Conservation (phyloP, 345 rosid genomes). For the Turnera subulata region DNA sequence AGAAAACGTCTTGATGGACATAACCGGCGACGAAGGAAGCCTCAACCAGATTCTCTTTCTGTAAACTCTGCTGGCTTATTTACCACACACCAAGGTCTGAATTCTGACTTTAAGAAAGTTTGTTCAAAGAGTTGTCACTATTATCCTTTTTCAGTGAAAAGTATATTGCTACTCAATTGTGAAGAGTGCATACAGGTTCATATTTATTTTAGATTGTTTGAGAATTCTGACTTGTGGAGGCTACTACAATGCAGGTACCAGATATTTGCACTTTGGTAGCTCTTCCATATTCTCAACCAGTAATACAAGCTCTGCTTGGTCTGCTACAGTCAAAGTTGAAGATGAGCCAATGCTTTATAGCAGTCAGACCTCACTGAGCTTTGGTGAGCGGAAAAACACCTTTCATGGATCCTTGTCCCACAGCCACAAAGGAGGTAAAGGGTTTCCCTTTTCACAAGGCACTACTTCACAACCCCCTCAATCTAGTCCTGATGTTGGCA, state of each 20-base stretch:
- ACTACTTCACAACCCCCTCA: constrained; percentile 24
- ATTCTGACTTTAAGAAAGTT: constrained; percentile 1
- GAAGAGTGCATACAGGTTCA: no score
- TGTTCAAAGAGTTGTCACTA: neutral
- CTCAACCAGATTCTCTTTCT: constrained; percentile 50
- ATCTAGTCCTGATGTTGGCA: constrained; percentile 17
- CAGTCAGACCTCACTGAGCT: constrained; percentile 29
- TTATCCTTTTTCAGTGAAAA: neutral
- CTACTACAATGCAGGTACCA: constrained; percentile 34
- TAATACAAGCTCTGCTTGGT: constrained; percentile 37
- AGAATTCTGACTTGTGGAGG: neutral
- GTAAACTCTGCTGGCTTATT: constrained; percentile 38
- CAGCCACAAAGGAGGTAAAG: constrained; percentile 33
- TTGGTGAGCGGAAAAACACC: constrained; percentile 26
- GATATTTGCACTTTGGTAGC: constrained; percentile 38
- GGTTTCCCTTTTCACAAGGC: constrained; percentile 41
- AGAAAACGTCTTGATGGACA: constrained; percentile 80
- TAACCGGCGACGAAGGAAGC: constrained; percentile 66
- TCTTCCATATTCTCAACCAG: constrained; percentile 36
- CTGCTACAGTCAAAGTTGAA: constrained; percentile 34
- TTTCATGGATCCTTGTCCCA: constrained; percentile 32
- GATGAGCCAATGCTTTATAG: constrained; percentile 21
- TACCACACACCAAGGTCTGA: constrained; percentile 46
- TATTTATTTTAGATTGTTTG: no score
- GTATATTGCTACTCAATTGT: no score